Percentiles rank a stretch among this genome's conserved stretches.
phyloP scores from a whole-genome alignment of 2,329 filamentous ascomycete species.

The Pezicula carpinea region DNA sequence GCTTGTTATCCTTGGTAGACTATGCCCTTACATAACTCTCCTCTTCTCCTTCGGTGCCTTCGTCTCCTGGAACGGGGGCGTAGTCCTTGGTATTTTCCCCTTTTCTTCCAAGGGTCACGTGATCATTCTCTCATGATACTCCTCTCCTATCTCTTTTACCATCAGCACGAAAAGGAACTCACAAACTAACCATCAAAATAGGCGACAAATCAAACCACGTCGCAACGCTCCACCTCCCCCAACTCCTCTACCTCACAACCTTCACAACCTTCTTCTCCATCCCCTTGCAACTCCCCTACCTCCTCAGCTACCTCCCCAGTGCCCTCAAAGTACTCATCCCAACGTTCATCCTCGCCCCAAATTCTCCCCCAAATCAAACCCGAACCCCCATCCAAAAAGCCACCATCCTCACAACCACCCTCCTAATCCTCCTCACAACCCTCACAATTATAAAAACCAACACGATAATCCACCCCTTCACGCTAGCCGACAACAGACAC shows the following conservation, averaged over 20 bases:
- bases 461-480: constrained; percentile 94
- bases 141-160: background rate
- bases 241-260: constrained; percentile 95
- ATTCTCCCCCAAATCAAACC: background rate
- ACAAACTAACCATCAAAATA: constrained; percentile 30
- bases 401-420: constrained; percentile 3
- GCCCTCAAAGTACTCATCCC: constrained; percentile 28
- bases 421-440: constrained; percentile 23
- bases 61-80: constrained; percentile 81
- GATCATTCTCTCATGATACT: constrained; percentile 1
- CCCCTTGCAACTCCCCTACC: constrained; percentile 61
- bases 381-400: no score
- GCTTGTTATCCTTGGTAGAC: constrained; percentile 36
- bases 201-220: constrained; percentile 94
- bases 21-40: constrained; percentile 59
- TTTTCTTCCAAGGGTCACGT: background rate
- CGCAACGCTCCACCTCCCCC: constrained; percentile 80
- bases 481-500: constrained; percentile 91
- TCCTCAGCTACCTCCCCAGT: constrained; percentile 35
- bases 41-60: constrained; percentile 68
- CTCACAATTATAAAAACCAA: constrained; percentile 65
- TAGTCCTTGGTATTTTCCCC: constrained; percentile 72
- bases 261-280: constrained; percentile 86
- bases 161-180: no score
- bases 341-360: constrained; percentile 20